Conservation (phyloP, 2,329 filamentous ascomycete species). For the Calonectria pseudoreteaudii region DNA sequence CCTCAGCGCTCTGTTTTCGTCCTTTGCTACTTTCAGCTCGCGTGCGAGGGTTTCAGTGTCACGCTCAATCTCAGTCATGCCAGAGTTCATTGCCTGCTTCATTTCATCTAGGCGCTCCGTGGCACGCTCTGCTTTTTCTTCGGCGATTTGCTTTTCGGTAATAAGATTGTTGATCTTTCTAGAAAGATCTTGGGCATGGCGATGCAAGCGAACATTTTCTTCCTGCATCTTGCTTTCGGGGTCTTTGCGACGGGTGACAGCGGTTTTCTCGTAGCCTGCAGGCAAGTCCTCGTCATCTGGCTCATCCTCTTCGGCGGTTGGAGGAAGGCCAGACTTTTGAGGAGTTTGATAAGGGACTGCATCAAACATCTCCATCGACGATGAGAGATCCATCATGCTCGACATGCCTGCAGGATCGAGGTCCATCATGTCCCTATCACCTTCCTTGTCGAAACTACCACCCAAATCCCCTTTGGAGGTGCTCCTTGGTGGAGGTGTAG, state of each 20-base stretch:
- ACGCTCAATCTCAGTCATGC: conserved; percentile 38
- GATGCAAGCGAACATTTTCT: conserved; percentile 30
- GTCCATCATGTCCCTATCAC: conserved; percentile 27
- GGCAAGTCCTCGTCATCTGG: conserved; percentile 32
- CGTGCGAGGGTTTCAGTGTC: conserved; percentile 36
- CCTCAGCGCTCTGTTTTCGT: conserved; percentile 45
- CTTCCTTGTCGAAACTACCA: background rate
- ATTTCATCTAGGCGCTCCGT: conserved; percentile 39
- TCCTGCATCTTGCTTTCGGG: conserved; percentile 22
- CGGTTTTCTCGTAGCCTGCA: conserved; percentile 29
- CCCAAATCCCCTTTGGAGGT: conserved; percentile 20
- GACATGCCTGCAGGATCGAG: conserved; percentile 20
- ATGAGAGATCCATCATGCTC: conserved; percentile 18
- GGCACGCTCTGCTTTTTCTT: conserved; percentile 44
- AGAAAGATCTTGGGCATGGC: conserved; percentile 37
- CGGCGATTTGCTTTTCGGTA: conserved; percentile 45
- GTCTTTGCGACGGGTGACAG: conserved; percentile 22
- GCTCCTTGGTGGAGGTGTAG: conserved; percentile 6
- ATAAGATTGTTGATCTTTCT: conserved; percentile 31
- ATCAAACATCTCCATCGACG: conserved; percentile 30
- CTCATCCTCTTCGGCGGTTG: conserved; percentile 32
- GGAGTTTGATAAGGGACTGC: conserved; percentile 25
- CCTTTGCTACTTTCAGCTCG: conserved; percentile 36
- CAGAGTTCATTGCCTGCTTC: conserved; percentile 38
- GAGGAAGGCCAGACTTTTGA: conserved; percentile 10